A percentile compares a stretch with the other conserved stretches of the same genome.
phyloP scores from a whole-genome alignment of 768 basidiomycete species.

The Rhizopogon vinicolor region DNA sequence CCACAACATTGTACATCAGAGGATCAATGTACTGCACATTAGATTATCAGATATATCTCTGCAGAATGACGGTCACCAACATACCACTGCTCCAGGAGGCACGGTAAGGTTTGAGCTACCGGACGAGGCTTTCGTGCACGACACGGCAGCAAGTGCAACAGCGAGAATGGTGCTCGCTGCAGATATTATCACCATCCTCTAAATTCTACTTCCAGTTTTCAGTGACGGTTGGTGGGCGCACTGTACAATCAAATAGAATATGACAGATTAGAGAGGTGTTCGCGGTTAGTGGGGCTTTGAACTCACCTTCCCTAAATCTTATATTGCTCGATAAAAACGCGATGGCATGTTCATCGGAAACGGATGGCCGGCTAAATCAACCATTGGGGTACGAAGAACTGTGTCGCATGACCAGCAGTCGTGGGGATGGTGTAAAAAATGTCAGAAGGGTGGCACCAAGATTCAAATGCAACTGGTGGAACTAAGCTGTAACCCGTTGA shows the following conservation, averaged over 20 bases:
- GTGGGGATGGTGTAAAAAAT: constrained; percentile 1
- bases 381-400: not conserved
- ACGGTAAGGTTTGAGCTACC: constrained; percentile 1
- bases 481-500: not conserved
- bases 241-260: not conserved
- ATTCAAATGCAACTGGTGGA: not conserved
- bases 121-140: not conserved
- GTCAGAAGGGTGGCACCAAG: too few relatives aligned
- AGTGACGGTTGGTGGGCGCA: not conserved
- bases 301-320: not conserved
- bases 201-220: not conserved
- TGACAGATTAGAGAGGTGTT: not conserved
- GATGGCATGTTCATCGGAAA: not conserved
- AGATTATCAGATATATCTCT: not conserved
- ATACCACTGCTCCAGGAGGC: constrained; percentile 17
- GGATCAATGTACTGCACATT: constrained; percentile 44
- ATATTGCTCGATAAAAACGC: constrained; percentile 1
- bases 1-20: constrained; percentile 47
- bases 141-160: constrained; percentile 1
- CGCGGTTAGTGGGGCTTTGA: not conserved
- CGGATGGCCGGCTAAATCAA: not conserved
- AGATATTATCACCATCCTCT: constrained; percentile 1
- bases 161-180: not conserved
- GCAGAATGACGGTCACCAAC: not conserved
- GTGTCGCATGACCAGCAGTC: constrained; percentile 5